phyloP scores from a whole-genome alignment of 441 rosid species.

The Daphne laureola region DNA sequence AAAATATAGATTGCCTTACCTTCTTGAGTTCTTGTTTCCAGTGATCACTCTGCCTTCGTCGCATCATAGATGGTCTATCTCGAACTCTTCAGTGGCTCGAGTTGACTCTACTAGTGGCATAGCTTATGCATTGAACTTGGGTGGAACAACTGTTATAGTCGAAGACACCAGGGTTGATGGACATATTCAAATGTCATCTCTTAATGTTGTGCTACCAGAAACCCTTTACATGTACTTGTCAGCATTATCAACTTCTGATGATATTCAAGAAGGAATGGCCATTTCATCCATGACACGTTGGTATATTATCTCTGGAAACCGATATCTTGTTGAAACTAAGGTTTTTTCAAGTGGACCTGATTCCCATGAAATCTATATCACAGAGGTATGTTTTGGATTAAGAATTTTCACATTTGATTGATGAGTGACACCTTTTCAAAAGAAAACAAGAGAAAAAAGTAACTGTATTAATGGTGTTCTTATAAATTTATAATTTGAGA shows the following conservation, averaged over 20 bases:
- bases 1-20: slow-evolving; percentile 15
- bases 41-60: slow-evolving; percentile 73
- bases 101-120: slow-evolving; percentile 58
- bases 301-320: slow-evolving; percentile 74
- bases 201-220: slow-evolving; percentile 78
- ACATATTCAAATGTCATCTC: slow-evolving; percentile 73
- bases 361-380: slow-evolving; percentile 69
- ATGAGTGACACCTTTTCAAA: no score
- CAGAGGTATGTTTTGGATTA: slow-evolving; percentile 53
- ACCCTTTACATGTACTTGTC: slow-evolving; percentile 42
- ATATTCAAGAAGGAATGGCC: slow-evolving; percentile 44
- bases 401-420: background rate
- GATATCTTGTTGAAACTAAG: slow-evolving; percentile 64
- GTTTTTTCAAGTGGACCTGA: slow-evolving; percentile 63
- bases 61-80: slow-evolving; percentile 76
- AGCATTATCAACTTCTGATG: slow-evolving; percentile 56
- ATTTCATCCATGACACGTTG: slow-evolving; percentile 57
- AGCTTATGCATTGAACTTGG: slow-evolving; percentile 57
- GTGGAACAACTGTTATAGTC: slow-evolving; percentile 63
- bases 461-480: no score
- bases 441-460: no score
- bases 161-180: slow-evolving; percentile 92
- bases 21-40: slow-evolving; percentile 35
- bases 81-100: slow-evolving; percentile 64
- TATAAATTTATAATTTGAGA: background rate